A percentile compares a stretch with the other conserved stretches of the same genome.
Evolutionary conservation across 805 yeast species (phyloP).

Genomic region (Candida maltosa): DNA sequence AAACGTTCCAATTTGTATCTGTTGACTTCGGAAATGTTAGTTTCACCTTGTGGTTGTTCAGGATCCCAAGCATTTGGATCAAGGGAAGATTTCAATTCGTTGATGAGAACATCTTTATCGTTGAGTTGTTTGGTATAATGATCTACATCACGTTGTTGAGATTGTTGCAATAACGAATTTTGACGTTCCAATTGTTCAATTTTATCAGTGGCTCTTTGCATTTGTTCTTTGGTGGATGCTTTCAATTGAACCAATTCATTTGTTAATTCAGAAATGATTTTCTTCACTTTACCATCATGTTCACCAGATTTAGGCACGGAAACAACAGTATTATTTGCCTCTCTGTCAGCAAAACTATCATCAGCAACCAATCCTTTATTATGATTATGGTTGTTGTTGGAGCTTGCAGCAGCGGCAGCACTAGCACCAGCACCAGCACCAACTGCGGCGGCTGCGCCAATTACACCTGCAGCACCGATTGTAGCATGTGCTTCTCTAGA

Average conservation of each 20-base stretch:
- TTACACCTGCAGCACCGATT: constrained; percentile 2
- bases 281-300: constrained; percentile 27
- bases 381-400: background rate
- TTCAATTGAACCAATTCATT: constrained; percentile 30
- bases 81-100: constrained; percentile 26
- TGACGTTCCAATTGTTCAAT: constrained; percentile 47
- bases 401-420: constrained; percentile 1
- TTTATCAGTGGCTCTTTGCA: constrained; percentile 54
- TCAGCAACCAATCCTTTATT: constrained; percentile 1
- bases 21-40: constrained; percentile 29
- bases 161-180: constrained; percentile 12
- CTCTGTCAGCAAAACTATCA: background rate
- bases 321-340: background rate
- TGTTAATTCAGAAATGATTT: constrained; percentile 29
- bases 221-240: constrained; percentile 41
- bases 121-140: constrained; percentile 13
- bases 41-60: constrained; percentile 17
- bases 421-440: background rate
- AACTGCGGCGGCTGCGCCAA: constrained; percentile 4
- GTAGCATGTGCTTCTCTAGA: background rate
- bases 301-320: no score
- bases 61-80: constrained; percentile 15
- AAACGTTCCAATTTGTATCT: constrained; percentile 41
- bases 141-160: constrained; percentile 7
- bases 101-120: constrained; percentile 29